Percentiles rank a stretch among this genome's conserved stretches.
These are phyloP conservation scores for Pelargonium myrrhifolium DNA, from an alignment of 441 rosid species.

Conservation along the genomic window DNA sequence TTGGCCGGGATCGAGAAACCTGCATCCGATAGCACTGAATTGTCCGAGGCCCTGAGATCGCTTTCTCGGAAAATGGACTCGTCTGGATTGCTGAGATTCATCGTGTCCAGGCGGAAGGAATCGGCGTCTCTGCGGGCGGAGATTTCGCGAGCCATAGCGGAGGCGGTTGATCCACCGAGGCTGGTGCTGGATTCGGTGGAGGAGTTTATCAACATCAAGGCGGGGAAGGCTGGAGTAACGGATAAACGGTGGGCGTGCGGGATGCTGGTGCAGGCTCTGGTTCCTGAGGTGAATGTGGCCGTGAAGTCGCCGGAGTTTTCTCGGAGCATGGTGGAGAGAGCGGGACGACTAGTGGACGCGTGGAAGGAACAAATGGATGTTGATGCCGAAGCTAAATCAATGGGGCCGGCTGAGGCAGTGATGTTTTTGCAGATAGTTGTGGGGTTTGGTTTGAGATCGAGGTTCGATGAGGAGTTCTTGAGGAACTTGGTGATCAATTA, in stretches of 20 bases:
- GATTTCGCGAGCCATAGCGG: slow-evolving; percentile 33
- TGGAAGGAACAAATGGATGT: slow-evolving; percentile 32
- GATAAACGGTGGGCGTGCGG: slow-evolving; percentile 62
- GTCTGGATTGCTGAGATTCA: slow-evolving; percentile 29
- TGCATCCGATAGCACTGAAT: slow-evolving; percentile 5
- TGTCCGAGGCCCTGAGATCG: slow-evolving; percentile 33
- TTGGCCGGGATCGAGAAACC: slow-evolving; percentile 27
- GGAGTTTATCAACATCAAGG: slow-evolving; percentile 37
- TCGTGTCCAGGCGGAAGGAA: slow-evolving; percentile 43
- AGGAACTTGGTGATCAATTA: slow-evolving; percentile 41
- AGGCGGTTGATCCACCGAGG: slow-evolving; percentile 42
- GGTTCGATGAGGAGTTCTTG: slow-evolving; percentile 37
- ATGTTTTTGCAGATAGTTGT: slow-evolving; percentile 49
- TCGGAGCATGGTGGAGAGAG: slow-evolving; percentile 32
- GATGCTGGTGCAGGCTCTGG: slow-evolving; percentile 44
- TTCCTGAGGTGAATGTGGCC: slow-evolving; percentile 29
- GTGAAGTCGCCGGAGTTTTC: slow-evolving; percentile 27
- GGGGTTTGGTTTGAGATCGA: slow-evolving; percentile 36
- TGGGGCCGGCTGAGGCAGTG: slow-evolving; percentile 51
- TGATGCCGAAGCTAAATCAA: slow-evolving; percentile 21
- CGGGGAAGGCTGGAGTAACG: slow-evolving; percentile 35
- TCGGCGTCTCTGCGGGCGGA: slow-evolving; percentile 39
- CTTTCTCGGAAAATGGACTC: slow-evolving; percentile 40
- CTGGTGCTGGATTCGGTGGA: slow-evolving; percentile 50
- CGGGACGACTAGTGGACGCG: slow-evolving; percentile 24